phyloP scores from a whole-genome alignment of 2,329 filamentous ascomycete species.

The Cladosporium sp. region DNA sequence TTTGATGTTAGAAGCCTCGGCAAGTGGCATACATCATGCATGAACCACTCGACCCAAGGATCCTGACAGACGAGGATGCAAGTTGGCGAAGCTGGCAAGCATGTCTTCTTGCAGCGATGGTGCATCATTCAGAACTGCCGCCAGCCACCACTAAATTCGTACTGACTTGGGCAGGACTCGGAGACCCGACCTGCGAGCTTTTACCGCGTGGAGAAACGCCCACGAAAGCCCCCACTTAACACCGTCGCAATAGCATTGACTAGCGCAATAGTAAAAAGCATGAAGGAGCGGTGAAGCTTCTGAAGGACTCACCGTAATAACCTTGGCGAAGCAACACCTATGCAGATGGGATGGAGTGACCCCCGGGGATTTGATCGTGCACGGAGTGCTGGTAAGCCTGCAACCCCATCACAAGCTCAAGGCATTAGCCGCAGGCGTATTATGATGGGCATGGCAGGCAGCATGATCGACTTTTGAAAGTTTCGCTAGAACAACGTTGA shows the following conservation, averaged over 20 bases:
- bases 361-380: constrained; percentile 3
- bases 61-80: neutral
- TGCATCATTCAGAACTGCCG: neutral
- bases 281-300: constrained; percentile 14
- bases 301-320: constrained; percentile 9
- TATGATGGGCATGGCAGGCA: neutral
- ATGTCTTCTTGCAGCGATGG: neutral
- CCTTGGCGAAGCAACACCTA: neutral
- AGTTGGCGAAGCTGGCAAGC: no score
- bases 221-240: constrained; percentile 10
- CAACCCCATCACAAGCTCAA: neutral
- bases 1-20: neutral
- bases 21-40: constrained; percentile 2
- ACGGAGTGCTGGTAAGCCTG: neutral
- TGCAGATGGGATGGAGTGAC: neutral
- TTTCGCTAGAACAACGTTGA: neutral
- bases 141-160: constrained; percentile 5
- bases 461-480: neutral
- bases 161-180: neutral
- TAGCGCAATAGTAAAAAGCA: constrained; percentile 11
- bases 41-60: constrained; percentile 10
- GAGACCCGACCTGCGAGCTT: constrained; percentile 4
- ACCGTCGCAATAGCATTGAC: constrained; percentile 9
- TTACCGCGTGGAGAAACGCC: constrained; percentile 12
- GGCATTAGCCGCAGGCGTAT: neutral